Evolutionary conservation across 2,329 filamentous ascomycete genomes (phyloP), one percentile per base, ranked within the genome.

Genomic region (Ampelomyces quisqualis): DNA sequence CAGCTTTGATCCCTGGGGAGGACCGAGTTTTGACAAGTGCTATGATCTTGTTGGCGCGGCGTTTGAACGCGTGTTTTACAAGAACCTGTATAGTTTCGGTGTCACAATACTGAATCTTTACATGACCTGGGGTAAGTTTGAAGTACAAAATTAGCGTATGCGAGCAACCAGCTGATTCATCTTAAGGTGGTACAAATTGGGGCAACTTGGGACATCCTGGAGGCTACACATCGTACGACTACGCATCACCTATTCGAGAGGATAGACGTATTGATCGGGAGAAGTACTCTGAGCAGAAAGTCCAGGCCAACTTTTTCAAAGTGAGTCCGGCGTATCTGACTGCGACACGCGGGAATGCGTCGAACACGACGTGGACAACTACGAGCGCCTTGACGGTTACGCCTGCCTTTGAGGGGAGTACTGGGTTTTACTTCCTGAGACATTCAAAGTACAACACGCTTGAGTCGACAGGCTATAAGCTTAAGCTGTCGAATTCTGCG

Each of bases 181-280:
- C n/a, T n/a, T n/a, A n/a, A n/a, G n/a, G n/a, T 10, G 88, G 87
- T 5, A 90, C 87, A 0, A 93, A 91, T 60, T 91, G 87, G 88
- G 87, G 87, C 0, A 90, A 67, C 15, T 47, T 67, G 0, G 61
- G 86, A 0, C 80, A 88, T 51, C 76, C 83, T 7, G 82, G 81
- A 27, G 72, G 61, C 6, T 74, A 76, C 52, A 75, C 73, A 0
- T 77, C 73, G 3, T 83, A 83, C 55, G 79, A 84, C 53, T 83
- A 82, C 52, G 77, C 78, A 4, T 74, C 81, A 4, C 71, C 75
- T 5, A 88, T 91, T 37, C 75, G 77, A 1, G 88, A 93, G 58
- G 81, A 86, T 28, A 77, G 87, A 17, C 77, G 77, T 1, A 72
- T 91, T 3, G 70, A 75, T 19, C 77, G 86, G 2, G 85, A 90